phyloP scores from a whole-genome alignment of 345 rosid species.

The Salix caprea region DNA sequence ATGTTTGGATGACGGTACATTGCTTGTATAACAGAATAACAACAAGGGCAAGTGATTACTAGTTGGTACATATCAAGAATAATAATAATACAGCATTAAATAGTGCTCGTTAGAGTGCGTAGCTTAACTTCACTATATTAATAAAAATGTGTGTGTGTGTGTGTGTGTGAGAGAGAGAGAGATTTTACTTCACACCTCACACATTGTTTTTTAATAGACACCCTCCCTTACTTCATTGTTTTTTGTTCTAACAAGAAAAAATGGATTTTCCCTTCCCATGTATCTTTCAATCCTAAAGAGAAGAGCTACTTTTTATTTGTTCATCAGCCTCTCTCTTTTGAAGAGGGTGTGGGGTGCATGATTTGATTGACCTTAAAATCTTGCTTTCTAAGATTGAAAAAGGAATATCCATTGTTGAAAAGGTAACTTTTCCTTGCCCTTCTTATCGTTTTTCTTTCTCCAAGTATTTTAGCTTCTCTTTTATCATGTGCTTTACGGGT shows the following conservation, averaged over 20 bases:
- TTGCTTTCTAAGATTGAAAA: not conserved
- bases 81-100: not conserved
- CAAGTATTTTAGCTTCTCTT: not conserved
- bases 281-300: not conserved
- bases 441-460: not conserved
- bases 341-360: conserved; percentile 11
- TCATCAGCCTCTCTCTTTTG: not conserved
- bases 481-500: not conserved
- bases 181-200: not conserved
- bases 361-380: conserved; percentile 18
- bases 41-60: not conserved
- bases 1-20: too few relatives aligned
- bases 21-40: not conserved
- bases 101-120: not conserved
- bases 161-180: not conserved
- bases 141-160: too few relatives aligned
- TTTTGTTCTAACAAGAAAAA: not conserved
- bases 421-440: conserved; percentile 4
- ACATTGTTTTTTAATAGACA: not conserved
- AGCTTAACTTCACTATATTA: not conserved
- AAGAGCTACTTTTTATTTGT: not conserved
- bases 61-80: not conserved
- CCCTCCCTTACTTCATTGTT: too few relatives aligned
- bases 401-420: not conserved
- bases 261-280: not conserved